phyloP scores from a whole-genome alignment of 768 basidiomycete genomes.

The Glaciozyma antarctica region DNA sequence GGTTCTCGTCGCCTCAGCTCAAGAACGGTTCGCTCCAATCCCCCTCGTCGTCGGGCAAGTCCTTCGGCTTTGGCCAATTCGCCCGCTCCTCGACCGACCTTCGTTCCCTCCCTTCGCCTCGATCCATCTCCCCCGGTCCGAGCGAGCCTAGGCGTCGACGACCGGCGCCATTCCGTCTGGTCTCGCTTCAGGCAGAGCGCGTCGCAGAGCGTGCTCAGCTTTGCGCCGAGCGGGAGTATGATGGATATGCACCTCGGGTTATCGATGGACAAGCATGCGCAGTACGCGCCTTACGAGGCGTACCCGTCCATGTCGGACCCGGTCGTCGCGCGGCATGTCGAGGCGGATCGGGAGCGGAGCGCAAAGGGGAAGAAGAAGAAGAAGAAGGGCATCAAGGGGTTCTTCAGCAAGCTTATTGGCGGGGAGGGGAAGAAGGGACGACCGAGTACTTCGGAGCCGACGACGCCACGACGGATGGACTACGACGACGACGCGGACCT shows the following conservation, averaged over 20 bases:
- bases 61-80: slow-evolving; percentile 20
- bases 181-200: slow-evolving; percentile 27
- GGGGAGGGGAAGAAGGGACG: slow-evolving; percentile 4
- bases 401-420: slow-evolving; percentile 32
- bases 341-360: neutral
- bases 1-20: slow-evolving; percentile 20
- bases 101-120: slow-evolving; percentile 12
- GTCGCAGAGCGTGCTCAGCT: slow-evolving; percentile 23
- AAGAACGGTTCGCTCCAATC: slow-evolving; percentile 4
- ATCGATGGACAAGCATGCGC: slow-evolving; percentile 29
- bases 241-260: slow-evolving; percentile 37
- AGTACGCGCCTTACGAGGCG: slow-evolving; percentile 8
- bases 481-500: slow-evolving; percentile 39
- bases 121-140: slow-evolving; percentile 26
- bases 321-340: slow-evolving; percentile 19
- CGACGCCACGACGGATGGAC: neutral
- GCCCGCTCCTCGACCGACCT: slow-evolving; percentile 29
- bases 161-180: slow-evolving; percentile 13
- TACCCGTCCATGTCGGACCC: slow-evolving; percentile 19
- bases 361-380: slow-evolving; percentile 29
- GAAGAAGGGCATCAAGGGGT: slow-evolving; percentile 37
- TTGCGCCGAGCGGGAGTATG: slow-evolving; percentile 33
- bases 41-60: neutral
- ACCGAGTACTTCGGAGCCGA: slow-evolving; percentile 8
- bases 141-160: slow-evolving; percentile 15